Evolutionary conservation across 2,329 filamentous ascomycete species (phyloP), one percentile per base, ranked within the genome.

Genomic region (Ascochyta fabae): DNA sequence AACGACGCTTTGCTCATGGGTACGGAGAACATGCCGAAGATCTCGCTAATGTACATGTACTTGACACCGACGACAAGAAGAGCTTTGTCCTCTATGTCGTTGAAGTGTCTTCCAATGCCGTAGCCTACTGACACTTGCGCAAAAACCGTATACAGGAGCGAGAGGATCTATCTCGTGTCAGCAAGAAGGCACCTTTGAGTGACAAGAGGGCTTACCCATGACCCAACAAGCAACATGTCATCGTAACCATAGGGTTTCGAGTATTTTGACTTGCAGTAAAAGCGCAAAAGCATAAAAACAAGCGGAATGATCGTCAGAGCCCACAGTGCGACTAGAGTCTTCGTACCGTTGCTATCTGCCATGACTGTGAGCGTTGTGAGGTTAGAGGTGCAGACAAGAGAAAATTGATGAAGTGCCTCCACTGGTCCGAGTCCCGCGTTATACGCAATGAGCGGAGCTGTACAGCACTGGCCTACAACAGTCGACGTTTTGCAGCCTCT

Each of bases 281-380:
- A 52, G 6, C 58, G 42, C 41, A 62, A 33, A 4, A n/a, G 16
- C 39, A 62, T 58, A 31, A 62, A 58, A n/a, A 46, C 12, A 15
- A 62, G 38, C 7, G 54, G 43, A 5, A 60, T 23, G 5, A 19
- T 33, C 4, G 48, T 56, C 45, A 60, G 34, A 2, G 29, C 34
- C 60, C 60, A 62, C 24, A 60, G 41, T 27, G 54, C n/a, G 70
- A 29, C 33, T 23, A 83, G 84, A 69, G 48, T 39, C 24, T 36
- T 40, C 8, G 46, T 40, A 13, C 51, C 52, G 39, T 61, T 60
- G 33, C 15, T 34, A 8, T 59, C 50, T 9, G 42, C 51, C 58
- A 60, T 57, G 19, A 19, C 19, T 19, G 19, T 19, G 19, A 19
- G 19, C 19, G 19, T 19, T 19, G 19, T 19, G 19, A 19, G 19